Evolutionary conservation across 345 rosid species (phyloP).

Genomic region (Eucalyptus coolabah): DNA sequence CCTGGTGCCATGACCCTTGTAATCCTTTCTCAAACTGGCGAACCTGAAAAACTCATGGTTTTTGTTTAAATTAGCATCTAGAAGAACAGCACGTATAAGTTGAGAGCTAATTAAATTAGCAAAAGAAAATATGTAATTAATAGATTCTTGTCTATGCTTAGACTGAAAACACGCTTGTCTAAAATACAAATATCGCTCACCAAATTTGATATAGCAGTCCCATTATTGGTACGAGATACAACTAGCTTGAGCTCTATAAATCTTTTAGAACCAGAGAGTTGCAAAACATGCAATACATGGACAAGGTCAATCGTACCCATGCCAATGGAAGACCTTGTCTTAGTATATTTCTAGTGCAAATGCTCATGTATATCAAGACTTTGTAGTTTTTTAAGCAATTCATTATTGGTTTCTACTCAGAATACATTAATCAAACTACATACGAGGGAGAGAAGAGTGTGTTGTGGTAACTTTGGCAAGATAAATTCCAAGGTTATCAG

Average conservation of each 20-base stretch:
- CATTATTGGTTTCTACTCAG: neutral
- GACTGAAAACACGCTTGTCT: neutral
- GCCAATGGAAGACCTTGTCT: neutral
- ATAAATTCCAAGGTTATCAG: neutral
- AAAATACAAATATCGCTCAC: neutral
- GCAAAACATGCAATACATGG: neutral
- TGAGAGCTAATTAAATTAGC: neutral
- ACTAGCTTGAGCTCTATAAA: neutral
- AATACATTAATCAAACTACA: neutral
- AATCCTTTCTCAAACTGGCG: constrained; percentile 32
- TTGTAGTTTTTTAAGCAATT: neutral
- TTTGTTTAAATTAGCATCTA: neutral
- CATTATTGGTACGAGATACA: neutral
- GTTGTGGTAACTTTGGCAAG: neutral
- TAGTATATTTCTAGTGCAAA: neutral
- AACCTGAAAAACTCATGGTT: constrained; percentile 8
- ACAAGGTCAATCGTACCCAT: neutral
- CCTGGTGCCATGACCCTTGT: constrained; percentile 28
- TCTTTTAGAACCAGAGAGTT: neutral
- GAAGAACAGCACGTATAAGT: neutral
- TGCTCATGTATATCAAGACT: neutral
- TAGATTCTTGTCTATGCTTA: neutral
- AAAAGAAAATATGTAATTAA: neutral
- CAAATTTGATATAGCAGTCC: neutral
- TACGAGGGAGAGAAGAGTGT: neutral